Percentiles rank a stretch among this genome's conserved stretches.
Evolutionary conservation across 2,329 filamentous ascomycete species (phyloP).

Genomic region (Ascomycota sp.): DNA sequence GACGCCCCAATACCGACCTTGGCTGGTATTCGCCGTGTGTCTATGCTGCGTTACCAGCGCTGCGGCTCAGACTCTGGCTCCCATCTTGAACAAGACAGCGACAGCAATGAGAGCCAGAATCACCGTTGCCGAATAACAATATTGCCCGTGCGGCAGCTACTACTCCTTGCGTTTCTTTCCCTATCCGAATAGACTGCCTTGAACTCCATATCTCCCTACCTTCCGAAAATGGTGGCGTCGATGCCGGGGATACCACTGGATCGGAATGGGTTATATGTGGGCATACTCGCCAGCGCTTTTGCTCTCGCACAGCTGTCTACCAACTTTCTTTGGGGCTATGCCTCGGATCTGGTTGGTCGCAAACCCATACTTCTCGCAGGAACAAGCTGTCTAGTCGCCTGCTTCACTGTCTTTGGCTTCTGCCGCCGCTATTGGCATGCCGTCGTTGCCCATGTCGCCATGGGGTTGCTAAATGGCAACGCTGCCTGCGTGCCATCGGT

Average conservation of each 20-base stretch:
- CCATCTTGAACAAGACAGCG: background rate
- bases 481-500: conserved; percentile 87
- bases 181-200: conserved; percentile 89
- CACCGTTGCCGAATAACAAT: conserved; percentile 30
- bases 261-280: conserved; percentile 72
- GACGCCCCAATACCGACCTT: conserved; percentile 25
- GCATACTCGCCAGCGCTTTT: conserved; percentile 75
- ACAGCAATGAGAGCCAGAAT: background rate
- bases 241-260: conserved; percentile 60
- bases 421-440: conserved; percentile 69
- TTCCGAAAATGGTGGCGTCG: conserved; percentile 74
- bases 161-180: conserved; percentile 69
- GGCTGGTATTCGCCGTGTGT: conserved; percentile 15
- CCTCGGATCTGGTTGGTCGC: conserved; percentile 45
- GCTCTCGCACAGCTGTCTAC: conserved; percentile 82
- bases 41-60: conserved; percentile 43
- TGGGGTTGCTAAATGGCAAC: conserved; percentile 91
- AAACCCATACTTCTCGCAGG: conserved; percentile 61
- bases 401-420: conserved; percentile 76
- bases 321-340: conserved; percentile 47
- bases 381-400: conserved; percentile 61
- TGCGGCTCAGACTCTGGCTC: background rate
- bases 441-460: conserved; percentile 64
- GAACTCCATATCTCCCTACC: conserved; percentile 89
- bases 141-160: conserved; percentile 63